Base-by-base conservation (phyloP, 345 rosid species). In the Pistacia integerrima region DNA sequence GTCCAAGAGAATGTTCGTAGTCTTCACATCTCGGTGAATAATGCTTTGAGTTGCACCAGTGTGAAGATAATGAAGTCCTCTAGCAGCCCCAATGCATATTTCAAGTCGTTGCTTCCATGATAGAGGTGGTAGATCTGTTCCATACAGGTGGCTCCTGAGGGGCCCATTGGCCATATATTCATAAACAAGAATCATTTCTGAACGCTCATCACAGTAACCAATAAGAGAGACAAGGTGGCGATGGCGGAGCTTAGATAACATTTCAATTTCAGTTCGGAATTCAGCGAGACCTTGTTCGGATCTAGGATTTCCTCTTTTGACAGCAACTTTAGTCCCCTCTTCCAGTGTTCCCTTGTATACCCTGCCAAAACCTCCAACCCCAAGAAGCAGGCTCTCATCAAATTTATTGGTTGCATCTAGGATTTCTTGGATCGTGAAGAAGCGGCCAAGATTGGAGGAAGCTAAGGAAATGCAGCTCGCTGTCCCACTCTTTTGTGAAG, bases 101-200 rank as follows among this genome's bases (percentile, higher is more conserved):
- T 96, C 97, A 13, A 96, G 95, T 3, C 99, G 88, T 81, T 90
- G 99, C 88, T 94, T 96, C 99, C 99, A 96, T 11, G 97, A 80
- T 52, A 96, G 73, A 8, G 98, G 81, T 20, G 97, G 87, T 25
- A 92, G 89, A 81, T 92, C 90, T n/a, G 97, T 86, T 75, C 98
- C 98, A 65, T 96, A 96, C 68, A 96, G 87, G 82, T 96, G 99
- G 80, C 97, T 92, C 83, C 99, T 88, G 51, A 96, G 85, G 13
- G 99, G 98, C 78, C 99, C 99, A 81, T 96, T 91, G 25, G 99
- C 98, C 99, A 96, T 96, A 85, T 87, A 94, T 76, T 96, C 99
- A 8, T 96, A 96, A 25, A 96, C 97, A 11, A 96, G 92, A 67
- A 96, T 80, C 99, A 97, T 97, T 81, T 97, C 99, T 0, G 94